Conservation (phyloP, 1,139 yeast species). For the Taphrina sp. region DNA sequence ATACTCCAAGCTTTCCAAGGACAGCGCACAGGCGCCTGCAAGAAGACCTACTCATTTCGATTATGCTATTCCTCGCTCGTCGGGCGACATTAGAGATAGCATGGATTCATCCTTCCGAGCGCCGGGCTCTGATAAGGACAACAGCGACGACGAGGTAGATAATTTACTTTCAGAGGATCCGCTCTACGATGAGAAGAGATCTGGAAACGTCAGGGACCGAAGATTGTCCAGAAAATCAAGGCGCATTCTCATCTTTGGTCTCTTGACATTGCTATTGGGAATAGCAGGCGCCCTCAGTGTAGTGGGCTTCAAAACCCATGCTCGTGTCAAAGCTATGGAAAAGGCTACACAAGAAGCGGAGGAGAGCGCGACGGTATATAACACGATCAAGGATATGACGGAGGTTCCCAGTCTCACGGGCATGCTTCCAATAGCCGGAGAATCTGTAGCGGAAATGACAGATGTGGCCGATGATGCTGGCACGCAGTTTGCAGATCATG, state of each 20-base stretch:
- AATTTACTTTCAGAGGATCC: slow-evolving; percentile 13
- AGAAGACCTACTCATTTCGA: too few species aligned
- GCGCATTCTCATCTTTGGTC: slow-evolving; percentile 7
- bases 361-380: neutral
- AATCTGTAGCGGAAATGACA: neutral
- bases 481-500: neutral
- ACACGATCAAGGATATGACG: slow-evolving; percentile 10
- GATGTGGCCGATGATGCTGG: neutral
- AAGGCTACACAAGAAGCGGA: slow-evolving; percentile 1
- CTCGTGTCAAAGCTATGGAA: neutral
- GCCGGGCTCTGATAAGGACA: slow-evolving; percentile 1
- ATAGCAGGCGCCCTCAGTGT: neutral
- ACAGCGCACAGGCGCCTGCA: too few species aligned
- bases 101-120: slow-evolving; percentile 7
- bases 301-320: neutral
- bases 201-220: neutral
- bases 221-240: neutral
- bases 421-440: slow-evolving; percentile 4
- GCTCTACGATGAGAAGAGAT: slow-evolving; percentile 10
- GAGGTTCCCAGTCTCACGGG: slow-evolving; percentile 29
- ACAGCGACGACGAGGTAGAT: slow-evolving; percentile 23
- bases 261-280: neutral
- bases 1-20: too few species aligned
- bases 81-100: neutral
- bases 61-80: slow-evolving; percentile 7